These are phyloP conservation scores for Kodamaea anthophila DNA, from an alignment of 1,139 yeast genomes.

Conservation along the genomic window DNA sequence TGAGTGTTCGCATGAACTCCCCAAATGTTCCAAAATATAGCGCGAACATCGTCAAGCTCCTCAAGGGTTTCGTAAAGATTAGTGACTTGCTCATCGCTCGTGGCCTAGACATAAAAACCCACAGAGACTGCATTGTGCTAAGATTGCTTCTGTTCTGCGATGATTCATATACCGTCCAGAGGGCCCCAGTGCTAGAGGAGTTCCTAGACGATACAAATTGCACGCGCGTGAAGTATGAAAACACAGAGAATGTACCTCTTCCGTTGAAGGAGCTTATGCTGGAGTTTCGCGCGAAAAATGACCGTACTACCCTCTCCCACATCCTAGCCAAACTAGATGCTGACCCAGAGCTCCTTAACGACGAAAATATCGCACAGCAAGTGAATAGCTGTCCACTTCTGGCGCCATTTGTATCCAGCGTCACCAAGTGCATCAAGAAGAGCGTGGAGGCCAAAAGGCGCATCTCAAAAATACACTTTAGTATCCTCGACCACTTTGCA, in stretches of 20 bases:
- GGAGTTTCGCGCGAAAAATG: background rate
- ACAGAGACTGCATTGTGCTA: slow-evolving; percentile 8
- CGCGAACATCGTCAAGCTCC: slow-evolving; percentile 18
- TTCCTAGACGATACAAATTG: background rate
- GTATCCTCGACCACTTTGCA: slow-evolving; percentile 19
- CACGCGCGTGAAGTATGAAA: background rate
- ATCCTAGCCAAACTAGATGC: background rate
- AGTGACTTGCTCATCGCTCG: slow-evolving; percentile 8
- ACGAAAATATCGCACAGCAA: background rate
- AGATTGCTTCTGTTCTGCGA: slow-evolving; percentile 7
- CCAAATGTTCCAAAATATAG: slow-evolving; percentile 10
- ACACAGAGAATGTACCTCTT: background rate
- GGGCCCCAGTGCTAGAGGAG: background rate
- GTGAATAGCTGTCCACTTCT: background rate
- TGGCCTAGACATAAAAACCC: slow-evolving; percentile 1
- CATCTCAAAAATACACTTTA: slow-evolving; percentile 16
- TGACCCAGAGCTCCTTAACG: background rate
- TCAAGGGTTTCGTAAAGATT: slow-evolving; percentile 21
- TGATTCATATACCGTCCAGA: slow-evolving; percentile 1
- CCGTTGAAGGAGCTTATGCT: slow-evolving; percentile 2
- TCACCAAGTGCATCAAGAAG: background rate
- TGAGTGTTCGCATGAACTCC: slow-evolving; percentile 8
- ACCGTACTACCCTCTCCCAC: background rate
- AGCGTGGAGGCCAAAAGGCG: slow-evolving; percentile 2
- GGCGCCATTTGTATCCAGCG: background rate